Evolutionary conservation across 1,139 yeast genomes (phyloP), one percentile per base, ranked within the genome.

Genomic region (Nadsonia starkeyi-henricii): DNA sequence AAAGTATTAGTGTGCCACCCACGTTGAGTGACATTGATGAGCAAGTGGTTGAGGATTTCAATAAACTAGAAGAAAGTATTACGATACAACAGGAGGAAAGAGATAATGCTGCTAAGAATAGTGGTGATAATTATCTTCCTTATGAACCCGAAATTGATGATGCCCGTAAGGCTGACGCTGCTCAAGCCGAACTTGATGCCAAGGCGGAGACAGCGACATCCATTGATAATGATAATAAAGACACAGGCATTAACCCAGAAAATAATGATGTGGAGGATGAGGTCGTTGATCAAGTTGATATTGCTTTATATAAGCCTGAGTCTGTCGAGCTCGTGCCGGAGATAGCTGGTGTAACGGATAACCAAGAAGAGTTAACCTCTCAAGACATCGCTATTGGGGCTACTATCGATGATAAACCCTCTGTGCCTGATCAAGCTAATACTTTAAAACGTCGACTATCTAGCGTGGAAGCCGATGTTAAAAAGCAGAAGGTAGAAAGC

Each of bases 231-330:
- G 61, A 55, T 19, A 52, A 50, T 18, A 50, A 50, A 20, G 52
- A 48, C 12, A 50, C 47, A 37, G 52, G 48, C 20, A 52, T 49
- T 41, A 23, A 23, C 28, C 28, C 28, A 23, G 28, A 23, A 23
- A n/a, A n/a, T n/a, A n/a, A 54, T 36, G 58, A 51, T 12, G 58
- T 54, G 21, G 60, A 48, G 3, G 59, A 47, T 7, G 33, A 47
- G 23, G 23, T 28, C 30, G 37, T 46, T 19, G 50, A 48, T 20
- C 50, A 51, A 36, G 54, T 50, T 26, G 5, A 5, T 5, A 9
- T 9, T 5, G 5, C 28, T 23, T 23, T 9, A 9, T 5, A 23
- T 23, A 23, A 23, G 20, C 18, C 45, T 18, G 18, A 20, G 19
- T 23, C 36, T 19, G 17, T 9, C 37, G 45, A n/a, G 9, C 21